Conservation (phyloP, 345 rosid genomes). For the Eucalyptus tenuipes region DNA sequence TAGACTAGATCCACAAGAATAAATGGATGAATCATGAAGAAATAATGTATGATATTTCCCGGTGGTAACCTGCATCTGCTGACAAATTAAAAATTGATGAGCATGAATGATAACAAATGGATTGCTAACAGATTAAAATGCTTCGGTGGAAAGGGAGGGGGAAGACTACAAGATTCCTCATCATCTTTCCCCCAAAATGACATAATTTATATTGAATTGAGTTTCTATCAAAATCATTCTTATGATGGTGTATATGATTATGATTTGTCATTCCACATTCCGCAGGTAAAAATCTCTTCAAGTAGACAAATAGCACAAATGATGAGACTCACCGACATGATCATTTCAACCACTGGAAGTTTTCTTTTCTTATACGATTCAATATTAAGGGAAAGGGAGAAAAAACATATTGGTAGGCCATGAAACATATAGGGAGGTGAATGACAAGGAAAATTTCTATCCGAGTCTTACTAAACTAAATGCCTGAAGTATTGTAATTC, state of each 20-base stretch:
- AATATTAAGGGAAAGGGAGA: background rate
- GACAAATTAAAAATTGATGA: background rate
- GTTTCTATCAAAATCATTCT: background rate
- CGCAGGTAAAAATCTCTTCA: background rate
- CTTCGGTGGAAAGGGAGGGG: background rate
- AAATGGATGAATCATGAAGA: conserved; percentile 70
- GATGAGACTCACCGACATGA: background rate
- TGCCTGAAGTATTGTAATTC: background rate
- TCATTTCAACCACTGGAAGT: background rate
- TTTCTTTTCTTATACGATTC: background rate
- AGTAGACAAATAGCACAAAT: background rate
- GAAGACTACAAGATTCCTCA: background rate
- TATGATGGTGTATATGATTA: background rate
- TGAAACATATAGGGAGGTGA: background rate
- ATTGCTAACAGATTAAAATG: background rate
- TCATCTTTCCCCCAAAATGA: background rate
- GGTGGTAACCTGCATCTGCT: conserved; percentile 92
- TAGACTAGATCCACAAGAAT: conserved; percentile 89
- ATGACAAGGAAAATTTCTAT: background rate
- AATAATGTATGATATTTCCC: conserved; percentile 89
- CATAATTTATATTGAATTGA: background rate
- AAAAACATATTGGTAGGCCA: background rate
- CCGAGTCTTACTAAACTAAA: background rate
- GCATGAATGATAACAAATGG: background rate
- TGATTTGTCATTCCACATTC: background rate